Evolutionary conservation across 495 filamentous ascomycete species (phyloP), one percentile per base, ranked within the genome.

Genomic region (Bryoglossum gracile): DNA sequence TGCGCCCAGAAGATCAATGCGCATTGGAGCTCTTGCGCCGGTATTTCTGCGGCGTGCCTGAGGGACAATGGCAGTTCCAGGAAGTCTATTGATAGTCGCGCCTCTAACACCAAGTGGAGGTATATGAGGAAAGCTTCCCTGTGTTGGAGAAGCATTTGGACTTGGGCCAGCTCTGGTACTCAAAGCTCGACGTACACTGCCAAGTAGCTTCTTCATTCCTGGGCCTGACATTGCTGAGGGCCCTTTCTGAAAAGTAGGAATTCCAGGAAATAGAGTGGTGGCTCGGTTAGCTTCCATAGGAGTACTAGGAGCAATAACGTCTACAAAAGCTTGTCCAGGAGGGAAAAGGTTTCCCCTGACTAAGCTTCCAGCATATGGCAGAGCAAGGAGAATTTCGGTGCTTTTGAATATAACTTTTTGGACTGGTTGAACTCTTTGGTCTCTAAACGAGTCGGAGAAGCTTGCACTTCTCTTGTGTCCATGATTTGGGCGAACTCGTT

Each of bases 151-250:
- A 3, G 35, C n/a, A 28, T 42, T 54, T 8, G 55, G 51, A 35
- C 42, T 56, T 19, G 35, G 45, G 55, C 65, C 56, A 54, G 75
- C 65, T 61, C 80, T 84, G 33, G 77, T 87, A 56, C 89, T 87
- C 40, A 96, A 63, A n/a, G 82, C 91, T 28, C 91, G 85, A 35
- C 87, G 83, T 26, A 97, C 87, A 51, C 84, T 89, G 0, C 90
- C 90, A 37, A 98, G 73, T 2, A 97, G 70, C 54, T 81, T 92
- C 63, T 82, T 87, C 71, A 97, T 83, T 1, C 87, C 86, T 38
- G 70, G 72, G 1, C 73, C 68, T 4, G 74, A 74, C 73, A 76
- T 75, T 52, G 68, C 72, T 18, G 61, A 64, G 17, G 58, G 51
- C 2, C 51, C 54, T 50, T 72, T 76, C 40, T 57, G 57, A 44